Conservation (phyloP, 2,329 filamentous ascomycete species). For the Hirsutella thompsonii region DNA sequence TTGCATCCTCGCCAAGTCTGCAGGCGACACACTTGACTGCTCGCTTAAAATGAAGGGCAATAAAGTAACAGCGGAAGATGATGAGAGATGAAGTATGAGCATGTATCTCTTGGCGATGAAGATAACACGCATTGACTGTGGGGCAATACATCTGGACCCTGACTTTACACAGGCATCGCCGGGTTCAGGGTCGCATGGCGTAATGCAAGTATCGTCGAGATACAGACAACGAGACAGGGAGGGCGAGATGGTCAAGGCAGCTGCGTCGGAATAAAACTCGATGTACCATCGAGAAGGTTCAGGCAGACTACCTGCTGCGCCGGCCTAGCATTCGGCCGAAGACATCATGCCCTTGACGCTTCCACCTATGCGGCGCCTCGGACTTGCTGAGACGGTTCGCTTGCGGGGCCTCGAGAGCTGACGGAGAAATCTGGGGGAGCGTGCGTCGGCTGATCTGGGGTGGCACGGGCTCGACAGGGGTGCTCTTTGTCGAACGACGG, state of each 20-base stretch:
- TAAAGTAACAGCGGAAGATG: too few relatives aligned
- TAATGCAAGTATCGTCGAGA: too few relatives aligned
- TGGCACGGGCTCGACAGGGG: neutral
- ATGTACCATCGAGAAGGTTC: too few relatives aligned
- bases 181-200: too few relatives aligned
- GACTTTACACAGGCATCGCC: too few relatives aligned
- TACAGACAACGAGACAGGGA: neutral
- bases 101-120: too few relatives aligned
- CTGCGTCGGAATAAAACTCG: neutral
- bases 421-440: conserved; percentile 11
- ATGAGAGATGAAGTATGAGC: too few relatives aligned
- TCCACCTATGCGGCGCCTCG: conserved; percentile 6
- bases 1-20: too few relatives aligned
- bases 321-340: conserved; percentile 24
- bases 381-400: conserved; percentile 1
- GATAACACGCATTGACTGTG: too few relatives aligned
- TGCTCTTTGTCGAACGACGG: conserved; percentile 8
- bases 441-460: conserved; percentile 3
- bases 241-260: neutral
- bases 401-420: conserved; percentile 7
- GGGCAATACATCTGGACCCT: too few relatives aligned
- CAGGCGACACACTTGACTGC: too few relatives aligned
- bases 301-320: conserved; percentile 9
- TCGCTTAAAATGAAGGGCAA: too few relatives aligned
- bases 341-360: conserved; percentile 19